These are phyloP conservation scores for Taxillus chinensis DNA, from an alignment of 164 flowering plant species.

Conservation along the genomic window DNA sequence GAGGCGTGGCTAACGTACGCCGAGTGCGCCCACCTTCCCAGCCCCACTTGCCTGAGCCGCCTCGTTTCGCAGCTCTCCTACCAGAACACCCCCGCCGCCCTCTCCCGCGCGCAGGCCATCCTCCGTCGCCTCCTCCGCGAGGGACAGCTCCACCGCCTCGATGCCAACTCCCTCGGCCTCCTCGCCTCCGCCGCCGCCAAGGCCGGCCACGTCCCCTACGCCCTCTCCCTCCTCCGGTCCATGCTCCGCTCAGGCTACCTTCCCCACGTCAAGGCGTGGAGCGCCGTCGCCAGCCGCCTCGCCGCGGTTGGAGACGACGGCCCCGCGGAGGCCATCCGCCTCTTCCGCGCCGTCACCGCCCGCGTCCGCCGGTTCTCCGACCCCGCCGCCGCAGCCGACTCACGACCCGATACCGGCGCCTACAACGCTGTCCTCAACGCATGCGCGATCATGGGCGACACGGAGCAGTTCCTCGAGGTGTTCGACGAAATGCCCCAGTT, in stretches of 20 bases:
- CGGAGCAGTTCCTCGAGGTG: constrained; percentile 34
- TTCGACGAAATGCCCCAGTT: constrained; percentile 78
- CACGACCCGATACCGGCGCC: constrained; percentile 78
- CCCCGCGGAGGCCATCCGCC: constrained; percentile 49
- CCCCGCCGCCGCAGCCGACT: constrained; percentile 26
- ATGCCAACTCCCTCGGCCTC: constrained; percentile 87
- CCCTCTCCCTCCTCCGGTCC: constrained; percentile 66
- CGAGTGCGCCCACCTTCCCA: constrained; percentile 46
- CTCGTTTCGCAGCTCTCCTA: constrained; percentile 76
- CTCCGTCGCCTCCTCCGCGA: constrained; percentile 73
- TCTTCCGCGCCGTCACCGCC: constrained; percentile 36
- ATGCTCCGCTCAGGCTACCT: constrained; percentile 84
- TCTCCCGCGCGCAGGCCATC: constrained; percentile 75
- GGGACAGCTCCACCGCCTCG: constrained; percentile 86
- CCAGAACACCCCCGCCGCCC: constrained; percentile 37
- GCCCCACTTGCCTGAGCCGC: constrained; percentile 79
- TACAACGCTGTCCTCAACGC: constrained; percentile 86
- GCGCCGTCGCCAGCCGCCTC: constrained; percentile 82
- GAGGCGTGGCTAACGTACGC: constrained; percentile 68
- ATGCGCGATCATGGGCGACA: constrained; percentile 71
- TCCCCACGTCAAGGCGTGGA: constrained; percentile 97
- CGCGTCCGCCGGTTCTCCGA: constrained; percentile 39
- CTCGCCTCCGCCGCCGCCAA: constrained; percentile 74
- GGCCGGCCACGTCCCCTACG: constrained; percentile 58
- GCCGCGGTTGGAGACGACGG: constrained; percentile 65